phyloP scores from a whole-genome alignment of 805 yeast species.

The Hanseniaspora pseudoguilliermondii region DNA sequence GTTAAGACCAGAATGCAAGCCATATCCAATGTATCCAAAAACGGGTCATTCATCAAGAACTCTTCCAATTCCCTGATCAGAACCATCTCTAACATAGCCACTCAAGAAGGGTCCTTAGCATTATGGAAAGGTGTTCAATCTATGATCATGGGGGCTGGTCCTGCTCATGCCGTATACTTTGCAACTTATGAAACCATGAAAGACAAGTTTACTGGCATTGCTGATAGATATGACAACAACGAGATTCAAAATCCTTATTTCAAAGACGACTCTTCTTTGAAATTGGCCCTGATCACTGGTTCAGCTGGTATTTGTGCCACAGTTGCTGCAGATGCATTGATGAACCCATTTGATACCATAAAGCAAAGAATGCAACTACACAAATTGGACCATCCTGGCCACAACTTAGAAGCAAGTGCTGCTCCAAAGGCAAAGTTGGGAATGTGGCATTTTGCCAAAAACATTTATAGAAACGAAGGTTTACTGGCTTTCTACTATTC shows the following conservation, averaged over 20 bases:
- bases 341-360: constrained; percentile 94
- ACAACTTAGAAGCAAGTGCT: constrained; percentile 13
- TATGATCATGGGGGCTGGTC: constrained; percentile 94
- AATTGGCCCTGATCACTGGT: constrained; percentile 74
- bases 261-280: constrained; percentile 24
- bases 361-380: constrained; percentile 85
- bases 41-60: constrained; percentile 45
- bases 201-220: constrained; percentile 26
- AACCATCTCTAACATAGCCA: constrained; percentile 36
- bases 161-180: constrained; percentile 94
- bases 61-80: constrained; percentile 31
- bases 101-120: constrained; percentile 77
- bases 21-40: constrained; percentile 14
- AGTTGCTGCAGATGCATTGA: constrained; percentile 81
- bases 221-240: not conserved
- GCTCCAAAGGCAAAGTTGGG: constrained; percentile 13
- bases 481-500: constrained; percentile 75
- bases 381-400: constrained; percentile 16
- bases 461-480: constrained; percentile 52
- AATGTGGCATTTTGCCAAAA: constrained; percentile 23
- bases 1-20: constrained; percentile 86
- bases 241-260: not conserved
- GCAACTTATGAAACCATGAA: constrained; percentile 77
- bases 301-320: constrained; percentile 87
- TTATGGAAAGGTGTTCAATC: constrained; percentile 91